Evolutionary conservation across 2,329 filamentous ascomycete species (phyloP), one percentile per base, ranked within the genome.

Genomic region (Epicoccum nigrum): DNA sequence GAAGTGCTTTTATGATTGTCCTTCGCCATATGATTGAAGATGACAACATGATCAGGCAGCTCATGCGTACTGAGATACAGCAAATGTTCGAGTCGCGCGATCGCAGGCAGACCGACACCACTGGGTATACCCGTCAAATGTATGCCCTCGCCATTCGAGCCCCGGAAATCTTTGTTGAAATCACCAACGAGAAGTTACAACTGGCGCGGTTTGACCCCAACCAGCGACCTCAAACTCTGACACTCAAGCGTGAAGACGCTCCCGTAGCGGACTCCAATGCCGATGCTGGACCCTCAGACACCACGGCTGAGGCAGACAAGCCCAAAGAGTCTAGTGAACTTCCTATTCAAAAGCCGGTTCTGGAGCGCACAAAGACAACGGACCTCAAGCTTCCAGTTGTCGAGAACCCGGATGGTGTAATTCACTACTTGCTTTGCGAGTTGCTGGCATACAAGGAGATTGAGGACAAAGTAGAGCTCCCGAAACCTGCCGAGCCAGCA

Each of bases 21-120:
- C 78, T 99, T 34, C 87, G 95, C 32, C 94, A 99, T 67, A 87
- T 99, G 58, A 85, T 97, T 45, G 94, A 99, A 74, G 95, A 99
- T 66, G 91, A 96, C 41, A 87, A 92, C 15, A 94, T 88, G 2
- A 83, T 97, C 54, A 90, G 89, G 59, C 90, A 97, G 69, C 87
- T 96, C 54, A 97, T 99, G 89, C 84, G 88, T 43, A 88, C 87
- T 21, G 93, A 97, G 69, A 95, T 99, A 63, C 85, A 86, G 58
- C 78, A 83, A n/a, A 86, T 84, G 64, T 90, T 97, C 60, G 86
- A 90, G 45, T 80, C 61, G 40, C 71, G 76, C 13, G 71, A 75
- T 39, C 65, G 69, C n/a, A 74, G 77, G 33, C 49, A 81, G 72
- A 72, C 80, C 54, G 93, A 97, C 61, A 85, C 89, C 2, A 80